Evolutionary conservation across 2,329 filamentous ascomycete species (phyloP), one percentile per base, ranked within the genome.

Genomic region (Aspergillus tamarii): DNA sequence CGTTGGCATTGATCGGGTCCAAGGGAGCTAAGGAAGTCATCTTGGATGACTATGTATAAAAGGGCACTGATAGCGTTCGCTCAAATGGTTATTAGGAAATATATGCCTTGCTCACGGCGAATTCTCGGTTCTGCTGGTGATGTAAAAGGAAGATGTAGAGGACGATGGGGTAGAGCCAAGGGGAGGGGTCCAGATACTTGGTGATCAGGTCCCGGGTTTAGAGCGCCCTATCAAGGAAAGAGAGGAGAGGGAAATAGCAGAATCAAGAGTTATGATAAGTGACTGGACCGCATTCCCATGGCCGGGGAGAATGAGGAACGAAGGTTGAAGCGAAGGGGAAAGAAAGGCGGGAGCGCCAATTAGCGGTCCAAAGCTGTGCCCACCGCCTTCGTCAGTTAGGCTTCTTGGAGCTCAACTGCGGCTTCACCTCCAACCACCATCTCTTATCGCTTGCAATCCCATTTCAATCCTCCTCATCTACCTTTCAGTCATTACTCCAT

Each of bases 1-100:
- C 83, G 77, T 86, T 85, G 30, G 78, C 70, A 63, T 79, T 81
- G 67, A 80, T 81, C 69, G 81, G 77, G 74, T 87, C 88, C 68
- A 87, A 79, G 64, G 83, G 87, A 69, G 80, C 84, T 74, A 80
- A 82, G 54, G 81, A 78, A 67, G 84, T 79, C 85, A 88, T 87
- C 46, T 63, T 77, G 68, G 53, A 64, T 19, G 58, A 41, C 23
- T 48, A 16, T 56, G 57, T 59, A 60, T 53, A 59, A 55, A 39
- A 34, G 43, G 46, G 55, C 59, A 64, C 59, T 43, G 48, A 50
- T 11, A 59, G 45, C 46, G 43, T 52, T 70, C 59, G 66, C 56
- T 65, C 43, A 54, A 52, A 48, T 11, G 34, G 34, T 19, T 16
- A 59, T 16, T 28, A 59, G 32, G 19, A n/a, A 16, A 55, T 55